phyloP scores from a whole-genome alignment of 345 rosid species.

The Streptanthus diversifolius region DNA sequence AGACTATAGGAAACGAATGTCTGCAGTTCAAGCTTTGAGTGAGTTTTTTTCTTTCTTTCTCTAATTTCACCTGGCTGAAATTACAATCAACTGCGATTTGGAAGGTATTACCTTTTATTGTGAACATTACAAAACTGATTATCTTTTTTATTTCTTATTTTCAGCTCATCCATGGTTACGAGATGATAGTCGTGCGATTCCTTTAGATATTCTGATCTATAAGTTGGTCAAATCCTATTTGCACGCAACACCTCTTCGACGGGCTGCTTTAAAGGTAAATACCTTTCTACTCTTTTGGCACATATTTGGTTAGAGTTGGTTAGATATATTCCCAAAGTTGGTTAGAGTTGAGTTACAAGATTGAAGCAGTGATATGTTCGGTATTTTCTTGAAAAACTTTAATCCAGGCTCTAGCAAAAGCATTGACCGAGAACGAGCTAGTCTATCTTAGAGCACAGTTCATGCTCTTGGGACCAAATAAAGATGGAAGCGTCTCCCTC shows the following conservation, averaged over 20 bases:
- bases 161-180: conserved; percentile 79
- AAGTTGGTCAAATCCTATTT: conserved; percentile 69
- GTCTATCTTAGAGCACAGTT: conserved; percentile 73
- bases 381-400: background rate
- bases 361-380: background rate
- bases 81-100: background rate
- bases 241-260: conserved; percentile 68
- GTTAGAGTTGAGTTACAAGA: background rate
- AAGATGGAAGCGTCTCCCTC: conserved; percentile 64
- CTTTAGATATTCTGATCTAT: conserved; percentile 63
- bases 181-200: conserved; percentile 46
- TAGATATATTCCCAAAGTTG: background rate
- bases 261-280: conserved; percentile 71
- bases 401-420: conserved; percentile 69
- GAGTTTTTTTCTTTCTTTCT: conserved; percentile 26
- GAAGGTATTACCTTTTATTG: background rate
- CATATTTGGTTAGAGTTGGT: no score
- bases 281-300: background rate
- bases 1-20: conserved; percentile 80
- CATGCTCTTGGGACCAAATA: conserved; percentile 59
- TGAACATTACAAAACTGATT: conserved; percentile 3
- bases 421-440: conserved; percentile 70
- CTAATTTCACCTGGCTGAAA: background rate
- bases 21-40: conserved; percentile 82
- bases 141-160: background rate